Evolutionary conservation across 2,329 filamentous ascomycete species (phyloP), one percentile per base, ranked within the genome.

Genomic region (Pseudogymnoascus sp.): DNA sequence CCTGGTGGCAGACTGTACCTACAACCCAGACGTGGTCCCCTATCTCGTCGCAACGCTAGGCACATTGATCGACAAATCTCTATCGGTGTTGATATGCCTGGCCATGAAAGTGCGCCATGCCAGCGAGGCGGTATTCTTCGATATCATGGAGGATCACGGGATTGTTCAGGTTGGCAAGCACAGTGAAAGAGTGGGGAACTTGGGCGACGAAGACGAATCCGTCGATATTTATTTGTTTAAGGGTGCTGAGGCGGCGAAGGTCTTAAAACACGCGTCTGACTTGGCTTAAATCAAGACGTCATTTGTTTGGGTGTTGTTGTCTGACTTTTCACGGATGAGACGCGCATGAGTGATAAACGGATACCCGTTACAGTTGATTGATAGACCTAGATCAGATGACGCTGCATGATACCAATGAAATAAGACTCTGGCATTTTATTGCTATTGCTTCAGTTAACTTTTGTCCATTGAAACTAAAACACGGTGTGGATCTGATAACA

Each of bases 1-100:
- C 21, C 71, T 89, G 3, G 81, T 89, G 1, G 85, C 86, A 1
- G 88, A 91, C 72, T 90, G 88, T 74, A 90, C 87, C 1, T 91
- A 91, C 74, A 90, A 90, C 71, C 77, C 82, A 14, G 86, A 88
- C 68, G 87, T 84, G 64, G 81, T 87, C 61, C 83, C 85, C 2
- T 79, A 83, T 24, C 76, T 90, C 38, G 86, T 90, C 6, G 74
- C 75, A 29, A 86, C 85, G 1, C 74, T 90, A 8, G 68, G 71
- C 21, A 75, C 73, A 4, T 14, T 66, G 42, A 64, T 62, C 14
- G 56, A 62, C 3, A 61, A 40, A 8, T 67, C 64, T 4, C 24
- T 38, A 24, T 60, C 66, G 11, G 47, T 67, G 4, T 6, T 68
- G 5, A 64, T 74, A 73, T 87, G 86, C 14, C 77, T 90, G 26